Evolutionary conservation across 345 rosid species (phyloP), one percentile per base, ranked within the genome.

Genomic region (Pistacia atlantica): DNA sequence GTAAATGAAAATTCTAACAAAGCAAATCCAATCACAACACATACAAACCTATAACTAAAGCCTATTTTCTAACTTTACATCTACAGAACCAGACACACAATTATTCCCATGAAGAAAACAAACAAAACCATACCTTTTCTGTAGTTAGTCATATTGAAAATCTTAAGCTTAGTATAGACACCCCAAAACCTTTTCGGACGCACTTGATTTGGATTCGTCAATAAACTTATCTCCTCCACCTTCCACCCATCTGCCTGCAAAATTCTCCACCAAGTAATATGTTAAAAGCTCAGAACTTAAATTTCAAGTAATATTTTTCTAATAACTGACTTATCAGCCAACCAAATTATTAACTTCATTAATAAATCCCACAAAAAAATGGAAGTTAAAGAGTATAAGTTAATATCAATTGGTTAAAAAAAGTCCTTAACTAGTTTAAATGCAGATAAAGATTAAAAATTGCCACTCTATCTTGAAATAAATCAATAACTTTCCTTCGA

Each of bases 121-220:
- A 66, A 65, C 8, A 22, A 4, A 65, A 54, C 11, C n/a, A 59
- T 76, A 93, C 99, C 98, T 89, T 93, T 95, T 76, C 82, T 86
- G 80, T 95, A 95, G 79, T 80, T 86, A 28, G 96, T 92, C 97
- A 95, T 88, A 80, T 93, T 93, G 65, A 95, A 95, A 73, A 93
- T 95, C 81, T 93, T 95, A 8, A 95, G 89, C 85, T 95, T 95
- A 25, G 99, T 95, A 73, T 95, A 95, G 59, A 95, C 98, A 78
- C 99, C 98, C 99, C 99, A 95, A 77, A 93, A 93, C 76, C 98
- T 90, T 74, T 75, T 89, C 0, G 98, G 97, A 58, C 97, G 95
- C 64, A 87, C 89, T 83, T 91, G 99, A 75, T 95, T 95, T 10
- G 98, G 98, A 80, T 93, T 95, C 4, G 88, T 92, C 71, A 95